phyloP scores from a whole-genome alignment of 1,139 yeast species.

The Debaryomyces singareniensis region DNA sequence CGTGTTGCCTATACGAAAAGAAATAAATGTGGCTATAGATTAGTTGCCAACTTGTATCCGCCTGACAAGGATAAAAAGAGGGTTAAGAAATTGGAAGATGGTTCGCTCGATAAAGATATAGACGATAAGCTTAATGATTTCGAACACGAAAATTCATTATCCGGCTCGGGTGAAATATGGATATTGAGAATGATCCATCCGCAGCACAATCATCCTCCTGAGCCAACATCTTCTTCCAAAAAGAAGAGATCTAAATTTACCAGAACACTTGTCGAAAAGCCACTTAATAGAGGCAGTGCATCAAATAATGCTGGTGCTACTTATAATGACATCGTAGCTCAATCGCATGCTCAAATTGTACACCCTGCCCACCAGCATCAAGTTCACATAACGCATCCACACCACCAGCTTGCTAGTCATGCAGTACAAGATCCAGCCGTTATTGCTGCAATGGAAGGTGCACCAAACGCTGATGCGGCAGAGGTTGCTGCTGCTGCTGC shows the following conservation, averaged over 20 bases:
- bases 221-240: conserved; percentile 27
- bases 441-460: conserved; percentile 39
- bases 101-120: conserved; percentile 13
- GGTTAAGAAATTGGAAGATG: conserved; percentile 16
- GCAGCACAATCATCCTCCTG: conserved; percentile 42
- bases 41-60: conserved; percentile 44
- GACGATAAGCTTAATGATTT: conserved; percentile 22
- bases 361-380: conserved; percentile 8
- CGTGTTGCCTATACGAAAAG: conserved; percentile 48
- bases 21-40: conserved; percentile 43
- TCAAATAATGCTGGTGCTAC: conserved; percentile 5
- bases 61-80: conserved; percentile 35
- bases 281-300: conserved; percentile 27
- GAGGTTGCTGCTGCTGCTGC: conserved; percentile 23
- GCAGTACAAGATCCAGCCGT: conserved; percentile 39
- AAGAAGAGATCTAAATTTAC: conserved; percentile 36
- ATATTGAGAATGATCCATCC: conserved; percentile 46
- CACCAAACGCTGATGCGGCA: conserved; percentile 20
- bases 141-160: conserved; percentile 6
- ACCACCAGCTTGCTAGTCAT: conserved; percentile 15
- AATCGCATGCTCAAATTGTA: conserved; percentile 1
- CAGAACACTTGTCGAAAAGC: conserved; percentile 42
- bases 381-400: conserved; percentile 9
- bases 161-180: conserved; percentile 31
- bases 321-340: conserved; percentile 2